A percentile compares a stretch with the other conserved stretches of the same genome.
These are phyloP conservation scores for Ustilago cynodontis DNA, from an alignment of 1,284 basidiomycete species.

Conservation along the genomic window DNA sequence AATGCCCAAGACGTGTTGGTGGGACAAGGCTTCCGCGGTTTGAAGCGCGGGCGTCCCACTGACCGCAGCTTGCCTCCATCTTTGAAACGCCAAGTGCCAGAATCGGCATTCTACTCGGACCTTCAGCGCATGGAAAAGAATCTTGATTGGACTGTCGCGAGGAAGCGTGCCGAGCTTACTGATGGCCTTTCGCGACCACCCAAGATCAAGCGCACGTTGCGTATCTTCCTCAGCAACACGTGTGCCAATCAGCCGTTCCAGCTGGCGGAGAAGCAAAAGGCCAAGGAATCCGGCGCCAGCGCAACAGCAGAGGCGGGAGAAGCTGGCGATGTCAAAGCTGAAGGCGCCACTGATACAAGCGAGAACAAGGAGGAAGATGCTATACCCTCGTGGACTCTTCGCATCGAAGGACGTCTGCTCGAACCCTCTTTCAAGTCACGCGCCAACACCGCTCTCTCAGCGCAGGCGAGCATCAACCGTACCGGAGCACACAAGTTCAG, in stretches of 20 bases:
- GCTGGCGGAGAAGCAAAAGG: constrained; percentile 55
- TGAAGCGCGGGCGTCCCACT: constrained; percentile 81
- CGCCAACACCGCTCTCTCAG: constrained; percentile 61
- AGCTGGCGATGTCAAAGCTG: constrained; percentile 28
- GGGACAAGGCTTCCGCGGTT: constrained; percentile 63
- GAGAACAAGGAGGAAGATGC: constrained; percentile 76
- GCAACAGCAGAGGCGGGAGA: constrained; percentile 33
- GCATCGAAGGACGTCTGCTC: constrained; percentile 87
- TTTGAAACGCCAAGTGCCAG: constrained; percentile 74
- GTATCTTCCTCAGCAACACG: constrained; percentile 89
- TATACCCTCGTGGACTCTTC: constrained; percentile 88
- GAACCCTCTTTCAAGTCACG: constrained; percentile 69
- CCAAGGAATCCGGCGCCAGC: constrained; percentile 37
- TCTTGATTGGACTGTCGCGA: constrained; percentile 92
- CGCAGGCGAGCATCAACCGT: constrained; percentile 63
- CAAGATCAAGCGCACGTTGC: constrained; percentile 80
- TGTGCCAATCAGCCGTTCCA: constrained; percentile 79
- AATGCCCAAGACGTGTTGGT: constrained; percentile 59
- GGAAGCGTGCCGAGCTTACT: constrained; percentile 83
- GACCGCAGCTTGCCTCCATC: constrained; percentile 82
- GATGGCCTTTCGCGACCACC: constrained; percentile 69
- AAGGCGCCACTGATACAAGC: constrained; percentile 27
- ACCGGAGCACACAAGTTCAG: constrained; percentile 78
- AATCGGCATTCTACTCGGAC: constrained; percentile 83
- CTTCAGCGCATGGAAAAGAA: constrained; percentile 89